Evolutionary conservation across 1,139 yeast species (phyloP), one percentile per base, ranked within the genome.

Genomic region (Sugiyamaella sp.): DNA sequence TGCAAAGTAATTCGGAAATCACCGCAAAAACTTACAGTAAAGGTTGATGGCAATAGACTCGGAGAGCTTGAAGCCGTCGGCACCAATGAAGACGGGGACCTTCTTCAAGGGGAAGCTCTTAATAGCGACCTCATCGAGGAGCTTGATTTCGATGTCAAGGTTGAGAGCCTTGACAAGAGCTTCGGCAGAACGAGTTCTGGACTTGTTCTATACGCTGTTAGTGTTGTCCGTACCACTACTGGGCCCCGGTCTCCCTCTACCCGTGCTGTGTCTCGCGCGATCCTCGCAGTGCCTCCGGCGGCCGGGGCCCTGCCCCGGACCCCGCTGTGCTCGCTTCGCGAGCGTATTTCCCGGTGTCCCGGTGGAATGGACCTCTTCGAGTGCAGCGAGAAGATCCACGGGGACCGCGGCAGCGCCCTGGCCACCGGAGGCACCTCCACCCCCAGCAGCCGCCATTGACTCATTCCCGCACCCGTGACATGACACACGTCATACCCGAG

Each of bases 1-100:
- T n/a, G n/a, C n/a, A n/a, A n/a, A 25, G 5, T 25, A 6, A 25
- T 25, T 5, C 10, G 29, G 5, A 10, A 3, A 9, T 33, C 2
- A 39, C 17, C 33, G 17, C 10, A 22, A 21, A 21, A 21, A 67
- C 73, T 64, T 67, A 68, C 74, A 65, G 69, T 79, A 77, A 62
- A 73, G 64, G 63, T 71, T 71, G 68, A 91, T 78, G 58, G 98
- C 97, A 69, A 88, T 78, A 61, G 80, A 78, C 80, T 91, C 97
- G 66, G 81, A 79, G 68, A 91, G 78, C 71, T 82, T 82, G 78
- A 77, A 82, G 55, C 96, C 96, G 72, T 87, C 85, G 63, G 86
- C 82, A 57, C 90, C 93, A 65, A 82, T 69, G 66, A 86, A 88
- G 62, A 90, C 85, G 66, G 98, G 98, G 60, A 81, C 79, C 73